Percentiles rank a stretch among this genome's conserved stretches.
phyloP scores from a whole-genome alignment of 495 filamentous ascomycete species.

The Lasiosphaeria miniovina region DNA sequence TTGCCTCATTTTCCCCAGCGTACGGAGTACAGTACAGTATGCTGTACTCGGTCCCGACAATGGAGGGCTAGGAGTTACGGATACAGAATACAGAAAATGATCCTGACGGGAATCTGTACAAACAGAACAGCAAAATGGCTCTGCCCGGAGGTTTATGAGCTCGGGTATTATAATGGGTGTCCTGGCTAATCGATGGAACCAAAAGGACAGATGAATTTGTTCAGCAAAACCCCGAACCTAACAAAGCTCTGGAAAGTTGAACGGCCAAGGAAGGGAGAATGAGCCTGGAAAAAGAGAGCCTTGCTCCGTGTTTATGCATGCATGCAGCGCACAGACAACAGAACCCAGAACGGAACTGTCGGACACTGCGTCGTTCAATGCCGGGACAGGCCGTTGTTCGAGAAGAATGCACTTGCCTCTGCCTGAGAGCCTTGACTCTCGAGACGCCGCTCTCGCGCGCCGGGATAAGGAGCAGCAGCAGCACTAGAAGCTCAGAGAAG shows the following conservation, averaged over 20 bases:
- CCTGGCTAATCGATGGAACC: too few relatives aligned
- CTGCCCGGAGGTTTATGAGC: too few relatives aligned
- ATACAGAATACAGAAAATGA: too few relatives aligned
- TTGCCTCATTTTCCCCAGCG: too few relatives aligned
- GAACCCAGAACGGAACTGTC: slow-evolving; percentile 23
- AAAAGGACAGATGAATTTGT: too few relatives aligned
- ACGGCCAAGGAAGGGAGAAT: neutral
- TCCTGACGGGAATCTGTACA: too few relatives aligned
- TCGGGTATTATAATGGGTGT: too few relatives aligned
- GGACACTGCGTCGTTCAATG: slow-evolving; percentile 26
- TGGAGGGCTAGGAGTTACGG: too few relatives aligned
- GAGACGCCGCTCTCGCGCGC: neutral
- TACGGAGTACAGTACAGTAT: too few relatives aligned
- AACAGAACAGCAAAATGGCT: too few relatives aligned
- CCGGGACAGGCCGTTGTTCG: slow-evolving; percentile 24
- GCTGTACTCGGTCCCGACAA: too few relatives aligned
- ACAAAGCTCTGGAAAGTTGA: neutral
- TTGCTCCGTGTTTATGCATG: slow-evolving; percentile 28
- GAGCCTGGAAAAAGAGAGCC: slow-evolving; percentile 13
- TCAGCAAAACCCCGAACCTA: neutral
- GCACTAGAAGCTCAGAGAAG: neutral
- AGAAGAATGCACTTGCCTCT: slow-evolving; percentile 8
- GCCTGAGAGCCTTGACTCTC: neutral
- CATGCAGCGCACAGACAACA: slow-evolving; percentile 31
- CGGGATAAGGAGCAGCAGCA: slow-evolving; percentile 2